Percentiles rank a stretch among this genome's conserved stretches.
Conservation (phyloP, 371 early-diverging fungal species). For the Parasitella parasitica region DNA sequence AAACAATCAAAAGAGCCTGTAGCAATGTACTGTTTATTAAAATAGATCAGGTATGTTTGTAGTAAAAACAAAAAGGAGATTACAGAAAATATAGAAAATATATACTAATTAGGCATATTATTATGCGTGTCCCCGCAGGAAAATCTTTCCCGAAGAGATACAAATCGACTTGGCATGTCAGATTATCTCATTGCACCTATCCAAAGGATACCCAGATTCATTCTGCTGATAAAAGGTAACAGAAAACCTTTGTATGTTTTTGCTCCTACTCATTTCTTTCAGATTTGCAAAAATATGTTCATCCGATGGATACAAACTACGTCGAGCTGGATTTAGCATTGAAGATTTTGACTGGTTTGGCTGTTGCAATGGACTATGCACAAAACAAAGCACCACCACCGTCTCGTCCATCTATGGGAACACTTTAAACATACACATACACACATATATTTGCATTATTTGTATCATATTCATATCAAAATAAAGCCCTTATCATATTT, state of each 20-base stretch:
- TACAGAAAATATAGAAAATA: neutral
- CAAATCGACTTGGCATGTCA: slow-evolving; percentile 43
- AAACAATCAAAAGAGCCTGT: slow-evolving; percentile 38
- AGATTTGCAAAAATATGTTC: slow-evolving; percentile 44
- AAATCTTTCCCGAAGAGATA: slow-evolving; percentile 35
- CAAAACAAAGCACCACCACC: slow-evolving; percentile 12
- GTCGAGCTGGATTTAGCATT: slow-evolving; percentile 28
- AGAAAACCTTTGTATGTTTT: neutral
- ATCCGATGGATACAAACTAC: slow-evolving; percentile 16
- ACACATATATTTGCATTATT: neutral
- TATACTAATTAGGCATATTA: neutral
- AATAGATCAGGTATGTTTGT: slow-evolving; percentile 39
- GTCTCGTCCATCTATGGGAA: neutral
- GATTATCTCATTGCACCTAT: slow-evolving; percentile 52
- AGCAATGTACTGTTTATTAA: slow-evolving; percentile 40
- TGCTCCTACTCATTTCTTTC: neutral
- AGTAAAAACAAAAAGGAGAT: neutral
- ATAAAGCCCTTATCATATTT: neutral
- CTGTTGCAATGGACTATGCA: slow-evolving; percentile 41
- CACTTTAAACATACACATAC: neutral
- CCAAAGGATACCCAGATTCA: slow-evolving; percentile 47
- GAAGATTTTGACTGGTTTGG: slow-evolving; percentile 32
- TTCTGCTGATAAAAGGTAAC: slow-evolving; percentile 46
- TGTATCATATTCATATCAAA: neutral
- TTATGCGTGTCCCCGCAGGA: slow-evolving; percentile 30